A percentile compares a stretch with the other conserved stretches of the same genome.
phyloP scores from a whole-genome alignment of 2,329 filamentous ascomycete genomes.

The Dothiorella sarmentorum region DNA sequence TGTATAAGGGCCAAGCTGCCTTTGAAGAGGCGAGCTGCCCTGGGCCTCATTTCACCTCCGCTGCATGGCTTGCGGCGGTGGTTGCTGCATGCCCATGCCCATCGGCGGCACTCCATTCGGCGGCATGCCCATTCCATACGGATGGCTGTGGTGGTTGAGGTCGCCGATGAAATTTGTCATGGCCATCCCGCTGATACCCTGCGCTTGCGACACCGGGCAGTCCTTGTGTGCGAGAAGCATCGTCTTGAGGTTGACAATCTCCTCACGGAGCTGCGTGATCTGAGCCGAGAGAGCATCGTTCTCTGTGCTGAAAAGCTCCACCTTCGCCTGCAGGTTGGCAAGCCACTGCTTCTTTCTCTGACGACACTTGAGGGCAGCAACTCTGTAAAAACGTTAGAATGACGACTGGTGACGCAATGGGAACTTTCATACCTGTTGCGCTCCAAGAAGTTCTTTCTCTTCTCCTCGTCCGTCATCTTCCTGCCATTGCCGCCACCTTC shows the following conservation, averaged over 20 bases:
- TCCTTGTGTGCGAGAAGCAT: constrained; percentile 92
- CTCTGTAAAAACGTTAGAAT: constrained; percentile 53
- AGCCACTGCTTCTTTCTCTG: constrained; percentile 99
- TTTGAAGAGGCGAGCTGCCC: background rate
- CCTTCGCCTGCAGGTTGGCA: constrained; percentile 88
- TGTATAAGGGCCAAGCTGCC: background rate
- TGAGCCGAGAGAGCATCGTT: constrained; percentile 84
- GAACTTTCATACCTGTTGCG: constrained; percentile 72
- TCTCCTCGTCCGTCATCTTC: constrained; percentile 99
- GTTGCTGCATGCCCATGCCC: constrained; percentile 34
- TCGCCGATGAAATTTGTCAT: constrained; percentile 51
- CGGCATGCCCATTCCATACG: constrained; percentile 46
- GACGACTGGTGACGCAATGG: background rate
- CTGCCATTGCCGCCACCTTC: constrained; percentile 44
- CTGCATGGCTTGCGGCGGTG: constrained; percentile 28
- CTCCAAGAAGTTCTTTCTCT: constrained; percentile 96
- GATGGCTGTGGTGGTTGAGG: constrained; percentile 43
- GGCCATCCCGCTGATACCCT: constrained; percentile 59
- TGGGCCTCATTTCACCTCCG: constrained; percentile 16
- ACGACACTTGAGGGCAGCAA: constrained; percentile 93
- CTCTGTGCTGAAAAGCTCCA: constrained; percentile 87
- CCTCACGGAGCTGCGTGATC: constrained; percentile 80
- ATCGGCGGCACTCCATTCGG: constrained; percentile 37
- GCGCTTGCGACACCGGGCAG: constrained; percentile 85
- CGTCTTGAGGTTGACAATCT: constrained; percentile 93